Evolutionary conservation across 371 early-diverging fungal species (phyloP).

Genomic region (Capniomyces stellatus): DNA sequence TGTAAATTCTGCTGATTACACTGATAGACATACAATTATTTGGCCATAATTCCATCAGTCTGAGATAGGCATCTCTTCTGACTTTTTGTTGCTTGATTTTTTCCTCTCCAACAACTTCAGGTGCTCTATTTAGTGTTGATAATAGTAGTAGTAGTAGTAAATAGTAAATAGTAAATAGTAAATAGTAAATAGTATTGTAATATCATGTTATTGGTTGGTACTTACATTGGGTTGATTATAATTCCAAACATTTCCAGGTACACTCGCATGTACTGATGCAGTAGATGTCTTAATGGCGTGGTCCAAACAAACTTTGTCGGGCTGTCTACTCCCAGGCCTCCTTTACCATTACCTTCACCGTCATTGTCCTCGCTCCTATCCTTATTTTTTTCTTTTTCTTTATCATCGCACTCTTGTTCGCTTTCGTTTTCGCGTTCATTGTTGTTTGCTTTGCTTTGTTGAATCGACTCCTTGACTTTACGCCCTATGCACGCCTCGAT

Average conservation of each 20-base stretch:
- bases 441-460: constrained; percentile 17
- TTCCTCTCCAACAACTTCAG: constrained; percentile 9
- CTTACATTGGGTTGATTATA: constrained; percentile 1
- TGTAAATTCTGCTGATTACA: constrained; percentile 25
- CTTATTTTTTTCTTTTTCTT: constrained; percentile 2
- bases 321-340: background rate
- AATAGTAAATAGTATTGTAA: background rate
- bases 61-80: constrained; percentile 26
- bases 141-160: background rate
- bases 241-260: constrained; percentile 20
- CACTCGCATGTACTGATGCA: constrained; percentile 25
- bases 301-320: constrained; percentile 27
- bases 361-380: constrained; percentile 3
- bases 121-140: background rate
- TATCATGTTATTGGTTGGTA: background rate
- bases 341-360: background rate
- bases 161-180: background rate
- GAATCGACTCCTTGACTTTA: constrained; percentile 22
- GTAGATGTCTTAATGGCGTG: constrained; percentile 23
- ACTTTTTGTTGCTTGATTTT: constrained; percentile 20
- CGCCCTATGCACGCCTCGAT: constrained; percentile 21
- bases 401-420: constrained; percentile 10
- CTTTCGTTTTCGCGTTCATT: constrained; percentile 9
- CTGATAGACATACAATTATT: constrained; percentile 21
- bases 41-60: constrained; percentile 21